These are phyloP conservation scores for Oidiodendron maius DNA, from an alignment of 495 filamentous ascomycete genomes.

Conservation along the genomic window DNA sequence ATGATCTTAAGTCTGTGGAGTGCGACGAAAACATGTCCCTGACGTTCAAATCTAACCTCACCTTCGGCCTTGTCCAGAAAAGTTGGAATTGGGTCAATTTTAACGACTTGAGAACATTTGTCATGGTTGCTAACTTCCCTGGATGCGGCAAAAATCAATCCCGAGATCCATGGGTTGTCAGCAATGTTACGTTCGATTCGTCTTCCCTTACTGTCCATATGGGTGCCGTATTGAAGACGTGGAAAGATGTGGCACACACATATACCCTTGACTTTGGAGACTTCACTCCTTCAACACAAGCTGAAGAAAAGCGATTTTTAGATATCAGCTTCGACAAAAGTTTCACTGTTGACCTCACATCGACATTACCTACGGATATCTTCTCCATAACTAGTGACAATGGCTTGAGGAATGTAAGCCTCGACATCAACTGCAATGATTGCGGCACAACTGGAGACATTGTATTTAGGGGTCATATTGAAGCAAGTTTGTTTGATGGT, in stretches of 20 bases:
- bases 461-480: background rate
- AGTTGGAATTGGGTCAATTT: constrained; percentile 1
- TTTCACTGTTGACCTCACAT: background rate
- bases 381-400: background rate
- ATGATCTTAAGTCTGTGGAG: background rate
- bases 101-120: background rate
- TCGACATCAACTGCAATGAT: background rate
- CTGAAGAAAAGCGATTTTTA: background rate
- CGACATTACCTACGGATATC: background rate
- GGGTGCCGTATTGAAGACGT: background rate
- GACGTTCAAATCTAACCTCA: background rate
- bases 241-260: background rate
- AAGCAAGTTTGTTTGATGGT: background rate
- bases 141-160: background rate
- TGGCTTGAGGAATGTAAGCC: background rate
- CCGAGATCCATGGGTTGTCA: background rate
- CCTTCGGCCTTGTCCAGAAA: background rate
- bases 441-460: background rate
- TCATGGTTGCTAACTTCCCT: background rate
- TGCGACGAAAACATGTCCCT: background rate
- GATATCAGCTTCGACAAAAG: background rate
- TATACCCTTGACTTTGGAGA: background rate
- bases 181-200: background rate
- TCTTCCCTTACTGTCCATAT: background rate
- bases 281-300: background rate